Evolutionary conservation across 768 basidiomycete genomes (phyloP).

Genomic region (Lentinula guzmanii): DNA sequence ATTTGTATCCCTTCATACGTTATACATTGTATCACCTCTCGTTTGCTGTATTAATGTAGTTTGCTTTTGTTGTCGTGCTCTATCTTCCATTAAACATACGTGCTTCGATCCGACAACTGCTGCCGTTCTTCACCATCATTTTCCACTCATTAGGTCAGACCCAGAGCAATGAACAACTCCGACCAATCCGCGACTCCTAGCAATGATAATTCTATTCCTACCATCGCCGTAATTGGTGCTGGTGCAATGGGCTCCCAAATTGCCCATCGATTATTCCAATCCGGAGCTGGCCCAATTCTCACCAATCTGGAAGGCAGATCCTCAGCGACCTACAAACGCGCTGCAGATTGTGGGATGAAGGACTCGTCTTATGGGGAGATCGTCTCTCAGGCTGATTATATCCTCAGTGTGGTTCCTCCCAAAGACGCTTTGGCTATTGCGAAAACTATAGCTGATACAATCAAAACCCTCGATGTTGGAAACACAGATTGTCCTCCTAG

Average conservation of each 20-base stretch:
- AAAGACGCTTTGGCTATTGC: conserved; percentile 30
- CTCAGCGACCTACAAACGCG: conserved; percentile 28
- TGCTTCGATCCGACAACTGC: too few relatives aligned
- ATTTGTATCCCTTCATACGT: background rate
- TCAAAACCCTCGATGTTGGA: conserved; percentile 8
- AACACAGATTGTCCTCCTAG: background rate
- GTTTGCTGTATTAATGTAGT: background rate
- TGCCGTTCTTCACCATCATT: too few relatives aligned
- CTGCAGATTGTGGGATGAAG: conserved; percentile 34
- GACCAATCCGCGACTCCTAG: background rate
- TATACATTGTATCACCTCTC: background rate
- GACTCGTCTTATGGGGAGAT: conserved; percentile 32
- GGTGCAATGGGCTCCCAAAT: conserved; percentile 13
- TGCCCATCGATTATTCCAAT: conserved; percentile 5
- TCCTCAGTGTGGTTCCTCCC: conserved; percentile 44
- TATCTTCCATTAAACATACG: background rate
- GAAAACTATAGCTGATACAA: conserved; percentile 14
- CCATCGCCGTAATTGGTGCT: conserved; percentile 10
- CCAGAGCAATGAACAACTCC: background rate
- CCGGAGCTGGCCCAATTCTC: conserved; percentile 9
- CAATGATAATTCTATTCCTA: background rate
- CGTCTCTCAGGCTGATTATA: conserved; percentile 23
- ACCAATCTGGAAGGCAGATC: conserved; percentile 40
- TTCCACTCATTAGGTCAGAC: too few relatives aligned
- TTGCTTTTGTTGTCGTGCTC: background rate